These are phyloP conservation scores for Fusarium zealandicum DNA, from an alignment of 2,329 filamentous ascomycete genomes.

Conservation along the genomic window DNA sequence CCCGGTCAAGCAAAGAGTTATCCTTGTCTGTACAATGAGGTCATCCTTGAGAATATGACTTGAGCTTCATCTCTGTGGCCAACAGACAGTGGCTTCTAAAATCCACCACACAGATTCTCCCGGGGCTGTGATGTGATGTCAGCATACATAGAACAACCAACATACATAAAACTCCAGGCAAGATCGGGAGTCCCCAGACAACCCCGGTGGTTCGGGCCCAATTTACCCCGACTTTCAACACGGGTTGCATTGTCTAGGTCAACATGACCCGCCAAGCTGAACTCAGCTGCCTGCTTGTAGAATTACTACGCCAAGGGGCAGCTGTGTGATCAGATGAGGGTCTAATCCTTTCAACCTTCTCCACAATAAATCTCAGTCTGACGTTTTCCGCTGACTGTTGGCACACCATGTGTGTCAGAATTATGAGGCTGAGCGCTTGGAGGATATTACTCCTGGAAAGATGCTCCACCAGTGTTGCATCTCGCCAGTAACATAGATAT, in stretches of 20 bases:
- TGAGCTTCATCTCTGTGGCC: too few relatives aligned
- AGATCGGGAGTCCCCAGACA: not conserved
- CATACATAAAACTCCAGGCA: not conserved
- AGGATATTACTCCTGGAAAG: not conserved
- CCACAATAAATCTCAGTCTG: not conserved
- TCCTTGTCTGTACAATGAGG: not conserved
- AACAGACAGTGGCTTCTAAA: not conserved
- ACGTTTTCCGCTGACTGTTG: not conserved
- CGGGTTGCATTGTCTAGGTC: conserved; percentile 3
- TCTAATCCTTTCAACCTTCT: not conserved
- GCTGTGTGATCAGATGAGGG: not conserved
- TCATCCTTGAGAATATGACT: too few relatives aligned
- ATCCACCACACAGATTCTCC: not conserved
- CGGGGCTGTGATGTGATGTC: not conserved
- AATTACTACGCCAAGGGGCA: conserved; percentile 9
- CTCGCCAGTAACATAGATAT: too few relatives aligned
- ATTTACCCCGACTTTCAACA: conserved; percentile 6
- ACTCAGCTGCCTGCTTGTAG: conserved; percentile 29
- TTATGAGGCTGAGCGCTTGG: not conserved
- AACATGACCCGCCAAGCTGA: conserved; percentile 24
- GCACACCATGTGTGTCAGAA: not conserved
- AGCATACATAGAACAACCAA: not conserved
- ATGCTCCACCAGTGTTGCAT: too few relatives aligned
- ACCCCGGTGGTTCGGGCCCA: conserved; percentile 7
- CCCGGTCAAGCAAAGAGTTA: not conserved